Evolutionary conservation across 1,139 yeast genomes (phyloP), one percentile per base, ranked within the genome.

Genomic region (Candida sanyaensis): DNA sequence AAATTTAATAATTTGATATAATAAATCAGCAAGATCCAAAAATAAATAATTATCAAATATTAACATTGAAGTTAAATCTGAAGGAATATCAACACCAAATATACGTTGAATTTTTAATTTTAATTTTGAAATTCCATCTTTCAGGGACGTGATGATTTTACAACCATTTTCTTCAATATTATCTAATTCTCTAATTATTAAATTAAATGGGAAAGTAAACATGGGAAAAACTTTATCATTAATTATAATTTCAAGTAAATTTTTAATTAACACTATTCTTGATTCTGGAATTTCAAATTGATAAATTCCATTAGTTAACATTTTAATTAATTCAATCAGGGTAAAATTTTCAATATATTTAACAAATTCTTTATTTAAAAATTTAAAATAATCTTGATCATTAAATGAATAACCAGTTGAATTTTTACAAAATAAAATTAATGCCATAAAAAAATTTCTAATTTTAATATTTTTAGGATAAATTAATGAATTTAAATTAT

Each of bases 161-260:
- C 23, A 33, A 21, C 36, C 34, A 12, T 6, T 39, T 23, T 31
- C 17, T 11, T 21, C 17, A 13, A 38, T 31, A 9, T 31, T 37
- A 36, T 29, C 36, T 29, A 51, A 34, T 17, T 41, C 44, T 24
- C 42, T 29, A 27, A 53, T 46, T 17, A 50, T 40, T 5, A 52
- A 12, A 46, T 53, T 54, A 41, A 59, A 49, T 10, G 64, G 64
- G 41, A 55, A 60, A 4, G 63, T 55, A 44, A 54, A 55, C 23
- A 52, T 46, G 1, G 61, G 56, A 33, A 60, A 51, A 2, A 56
- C 48, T 24, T 50, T 48, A n/a, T 46, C 46, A 12, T 29, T 24
- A 29, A 44, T 37, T 11, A 55, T 45, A 26, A 46, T 45, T 21
- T 47, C 53, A 33, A 53, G 41, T 24, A 50, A 46, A 6, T 41